Conservation (phyloP, 345 rosid species). For the Tarenaya hassleriana region DNA sequence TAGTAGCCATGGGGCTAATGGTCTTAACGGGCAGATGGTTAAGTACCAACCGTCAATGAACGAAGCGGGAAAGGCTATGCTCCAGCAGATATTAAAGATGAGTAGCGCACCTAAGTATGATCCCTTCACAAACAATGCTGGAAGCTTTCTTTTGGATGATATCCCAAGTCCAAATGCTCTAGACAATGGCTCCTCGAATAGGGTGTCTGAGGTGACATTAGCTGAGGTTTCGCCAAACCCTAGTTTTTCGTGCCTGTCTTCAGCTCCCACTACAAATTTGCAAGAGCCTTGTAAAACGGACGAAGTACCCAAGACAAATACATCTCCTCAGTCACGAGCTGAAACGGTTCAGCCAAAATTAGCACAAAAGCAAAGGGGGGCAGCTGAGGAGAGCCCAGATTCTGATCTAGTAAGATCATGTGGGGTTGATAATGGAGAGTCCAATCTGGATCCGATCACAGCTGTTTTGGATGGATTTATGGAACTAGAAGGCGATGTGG, state of each 20-base stretch:
- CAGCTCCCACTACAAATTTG: constrained; percentile 16
- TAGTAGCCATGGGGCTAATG: constrained; percentile 27
- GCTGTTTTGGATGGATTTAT: constrained; percentile 36
- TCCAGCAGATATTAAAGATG: constrained; percentile 57
- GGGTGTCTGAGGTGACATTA: constrained; percentile 39
- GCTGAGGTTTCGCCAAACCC: constrained; percentile 44
- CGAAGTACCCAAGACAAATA: constrained; percentile 19
- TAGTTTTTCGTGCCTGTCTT: constrained; percentile 26
- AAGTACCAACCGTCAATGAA: constrained; percentile 63
- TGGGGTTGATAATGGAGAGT: constrained; percentile 39
- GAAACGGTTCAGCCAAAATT: constrained; percentile 24
- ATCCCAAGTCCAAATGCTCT: constrained; percentile 33
- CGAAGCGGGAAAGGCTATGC: constrained; percentile 64
- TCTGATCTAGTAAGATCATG: constrained; percentile 36
- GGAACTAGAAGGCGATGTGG: constrained; percentile 29
- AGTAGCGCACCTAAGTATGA: constrained; percentile 39
- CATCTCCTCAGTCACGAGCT: constrained; percentile 17
- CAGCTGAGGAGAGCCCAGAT: constrained; percentile 30
- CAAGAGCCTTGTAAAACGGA: constrained; percentile 19
- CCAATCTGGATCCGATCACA: constrained; percentile 39
- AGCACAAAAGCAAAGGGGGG: constrained; percentile 26
- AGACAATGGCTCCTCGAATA: constrained; percentile 35
- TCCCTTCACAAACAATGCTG: constrained; percentile 27
- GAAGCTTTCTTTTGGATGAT: constrained; percentile 34
- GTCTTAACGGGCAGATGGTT: constrained; percentile 64